Evolutionary conservation across 1,284 basidiomycete species (phyloP), one percentile per base, ranked within the genome.

Genomic region (Vanrija sp.): DNA sequence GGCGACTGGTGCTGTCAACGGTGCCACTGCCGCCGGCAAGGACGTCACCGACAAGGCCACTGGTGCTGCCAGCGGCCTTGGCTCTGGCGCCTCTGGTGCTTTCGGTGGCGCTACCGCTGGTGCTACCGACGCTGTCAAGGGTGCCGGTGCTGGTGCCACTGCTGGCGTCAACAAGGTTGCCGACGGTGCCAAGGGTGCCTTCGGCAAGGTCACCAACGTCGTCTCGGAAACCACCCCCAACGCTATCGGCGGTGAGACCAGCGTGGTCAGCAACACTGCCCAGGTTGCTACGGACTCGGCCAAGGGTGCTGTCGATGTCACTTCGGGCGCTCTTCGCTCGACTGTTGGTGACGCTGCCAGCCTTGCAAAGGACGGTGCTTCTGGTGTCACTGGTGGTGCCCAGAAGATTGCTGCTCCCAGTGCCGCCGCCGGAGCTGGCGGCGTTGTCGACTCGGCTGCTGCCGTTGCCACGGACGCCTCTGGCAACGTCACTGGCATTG

Each of bases 331-430:
- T 16, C 27, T 49, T 15, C 25, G 25, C 19, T 35, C 39, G 2
- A 41, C 39, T 14, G 12, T 14, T 31, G 31, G 4, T 14, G 12
- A 31, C 2, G 31, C 31, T 9, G 12, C 31, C 31, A 9, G 4
- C 39, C 41, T 42, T 15, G 41, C 39, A 18, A 49, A 41, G 39
- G 47, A 49, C 25, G 18, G 31, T 6, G 39, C 8, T 19, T 51
- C 41, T n/a, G 48, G 37, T 45, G 58, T 55, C 9, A 47, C 48
- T 23, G 55, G 48, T 19, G 54, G 42, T 35, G 53, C 62, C 15
- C 47, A 53, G 42, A 45, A 45, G n/a, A 20, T 8, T 18, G 39
- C 39, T 35, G 39, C n/a, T 22, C 19, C 38, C n/a, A 41, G 19
- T 24, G 38, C 16, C 15, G 45, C 35, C 14, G 24, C 25, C 25